These are phyloP conservation scores for Domatiomyces catenatus DNA, from an alignment of 2,329 filamentous ascomycete species.

Conservation along the genomic window DNA sequence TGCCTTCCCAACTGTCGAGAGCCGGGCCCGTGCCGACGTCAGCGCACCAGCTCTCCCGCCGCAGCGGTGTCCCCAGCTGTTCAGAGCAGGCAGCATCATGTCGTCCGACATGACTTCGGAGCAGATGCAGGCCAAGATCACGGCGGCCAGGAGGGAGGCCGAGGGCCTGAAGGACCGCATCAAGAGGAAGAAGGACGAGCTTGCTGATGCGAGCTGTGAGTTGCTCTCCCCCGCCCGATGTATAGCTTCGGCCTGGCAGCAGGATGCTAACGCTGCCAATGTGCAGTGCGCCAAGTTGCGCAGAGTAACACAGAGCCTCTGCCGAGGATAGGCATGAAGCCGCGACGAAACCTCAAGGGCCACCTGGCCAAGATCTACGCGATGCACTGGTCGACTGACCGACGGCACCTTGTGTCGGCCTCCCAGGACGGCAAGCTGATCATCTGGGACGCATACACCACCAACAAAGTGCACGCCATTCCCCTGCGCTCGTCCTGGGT, in stretches of 20 bases:
- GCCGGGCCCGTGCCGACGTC: neutral
- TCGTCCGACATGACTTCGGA: constrained; percentile 35
- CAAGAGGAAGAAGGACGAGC: constrained; percentile 99
- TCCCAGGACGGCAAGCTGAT: constrained; percentile 99
- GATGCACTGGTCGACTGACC: constrained; percentile 99
- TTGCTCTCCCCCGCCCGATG: neutral
- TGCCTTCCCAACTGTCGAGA: neutral
- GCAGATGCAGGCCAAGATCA: constrained; percentile 80
- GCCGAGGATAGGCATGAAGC: constrained; percentile 91
- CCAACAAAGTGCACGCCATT: constrained; percentile 98
- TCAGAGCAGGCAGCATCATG: constrained; percentile 21
- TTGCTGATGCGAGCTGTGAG: constrained; percentile 95
- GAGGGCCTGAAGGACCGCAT: constrained; percentile 96
- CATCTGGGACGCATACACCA: constrained; percentile 99
- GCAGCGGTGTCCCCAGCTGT: neutral
- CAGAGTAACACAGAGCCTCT: constrained; percentile 84
- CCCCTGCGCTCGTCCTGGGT: constrained; percentile 96
- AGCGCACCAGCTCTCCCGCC: neutral
- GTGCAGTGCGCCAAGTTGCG: constrained; percentile 74
- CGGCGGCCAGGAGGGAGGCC: constrained; percentile 86
- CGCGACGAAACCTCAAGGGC: constrained; percentile 89
- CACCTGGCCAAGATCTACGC: constrained; percentile 99
- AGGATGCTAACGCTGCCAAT: constrained; percentile 18
- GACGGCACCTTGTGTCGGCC: constrained; percentile 89
- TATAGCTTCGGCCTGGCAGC: constrained; percentile 1